These are phyloP conservation scores for Termitomyces sp. DNA, from an alignment of 768 basidiomycete genomes.

Conservation along the genomic window DNA sequence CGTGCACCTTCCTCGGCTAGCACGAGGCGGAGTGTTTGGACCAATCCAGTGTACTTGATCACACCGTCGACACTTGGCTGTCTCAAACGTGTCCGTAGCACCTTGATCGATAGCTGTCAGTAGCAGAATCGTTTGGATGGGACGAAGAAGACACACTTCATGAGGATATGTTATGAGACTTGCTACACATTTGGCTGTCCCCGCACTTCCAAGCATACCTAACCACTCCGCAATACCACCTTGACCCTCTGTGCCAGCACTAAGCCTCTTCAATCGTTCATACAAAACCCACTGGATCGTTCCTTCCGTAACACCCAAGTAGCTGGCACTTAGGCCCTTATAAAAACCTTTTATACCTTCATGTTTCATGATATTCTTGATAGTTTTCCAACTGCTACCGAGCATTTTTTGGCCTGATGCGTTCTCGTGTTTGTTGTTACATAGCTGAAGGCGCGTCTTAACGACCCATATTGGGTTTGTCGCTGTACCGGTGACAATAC, in stretches of 20 bases:
- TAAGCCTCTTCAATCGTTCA: slow-evolving; percentile 81
- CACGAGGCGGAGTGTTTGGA: slow-evolving; percentile 80
- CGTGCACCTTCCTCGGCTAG: slow-evolving; percentile 86
- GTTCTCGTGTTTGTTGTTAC: slow-evolving; percentile 21
- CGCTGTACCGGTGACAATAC: slow-evolving; percentile 79
- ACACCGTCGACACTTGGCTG: slow-evolving; percentile 80
- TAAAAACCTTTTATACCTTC: slow-evolving; percentile 90
- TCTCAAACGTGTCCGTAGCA: slow-evolving; percentile 86
- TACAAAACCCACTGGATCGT: slow-evolving; percentile 98
- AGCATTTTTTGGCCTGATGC: slow-evolving; percentile 22
- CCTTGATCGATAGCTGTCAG: slow-evolving; percentile 36
- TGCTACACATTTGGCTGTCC: slow-evolving; percentile 90
- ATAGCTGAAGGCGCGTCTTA: slow-evolving; percentile 90
- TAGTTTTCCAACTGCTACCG: slow-evolving; percentile 55
- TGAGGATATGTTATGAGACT: slow-evolving; percentile 97
- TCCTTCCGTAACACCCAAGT: slow-evolving; percentile 92
- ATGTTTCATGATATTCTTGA: slow-evolving; percentile 68
- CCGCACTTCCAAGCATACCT: slow-evolving; percentile 86
- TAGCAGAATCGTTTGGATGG: not conserved
- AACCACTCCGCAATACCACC: slow-evolving; percentile 64
- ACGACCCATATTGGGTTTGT: slow-evolving; percentile 99
- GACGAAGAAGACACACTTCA: slow-evolving; percentile 54
- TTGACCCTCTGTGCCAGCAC: slow-evolving; percentile 43
- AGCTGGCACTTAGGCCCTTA: slow-evolving; percentile 91
- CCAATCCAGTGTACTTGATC: slow-evolving; percentile 79